Evolutionary conservation across 225 moss, liverwort and hornwort genomes (phyloP).

Genomic region (Polytrichum formosum): DNA sequence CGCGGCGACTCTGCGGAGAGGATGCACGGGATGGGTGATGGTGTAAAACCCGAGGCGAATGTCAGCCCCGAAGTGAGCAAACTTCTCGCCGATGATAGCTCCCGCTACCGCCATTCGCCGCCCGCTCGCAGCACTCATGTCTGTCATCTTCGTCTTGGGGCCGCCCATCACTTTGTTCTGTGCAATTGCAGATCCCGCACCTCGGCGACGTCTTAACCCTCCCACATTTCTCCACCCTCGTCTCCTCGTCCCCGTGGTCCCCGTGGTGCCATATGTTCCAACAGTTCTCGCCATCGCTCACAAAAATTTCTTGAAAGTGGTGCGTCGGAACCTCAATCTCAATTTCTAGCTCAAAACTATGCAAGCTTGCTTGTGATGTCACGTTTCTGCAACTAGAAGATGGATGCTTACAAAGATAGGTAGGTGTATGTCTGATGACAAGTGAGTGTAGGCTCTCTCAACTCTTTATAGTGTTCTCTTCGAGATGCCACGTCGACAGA

Average conservation of each 20-base stretch:
- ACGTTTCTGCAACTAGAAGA: too few relatives aligned
- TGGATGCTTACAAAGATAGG: too few relatives aligned
- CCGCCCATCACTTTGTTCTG: conserved; percentile 39
- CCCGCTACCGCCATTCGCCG: conserved; percentile 53
- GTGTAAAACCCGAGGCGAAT: conserved; percentile 46
- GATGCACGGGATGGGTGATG: conserved; percentile 60
- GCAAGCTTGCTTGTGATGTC: too few relatives aligned
- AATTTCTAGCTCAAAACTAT: too few relatives aligned
- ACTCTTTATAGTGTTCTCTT: too few relatives aligned
- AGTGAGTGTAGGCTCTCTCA: too few relatives aligned
- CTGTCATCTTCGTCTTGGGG: conserved; percentile 27
- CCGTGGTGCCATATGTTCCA: neutral
- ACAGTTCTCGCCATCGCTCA: neutral
- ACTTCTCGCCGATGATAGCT: conserved; percentile 52
- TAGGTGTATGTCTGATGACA: too few relatives aligned
- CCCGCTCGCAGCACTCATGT: conserved; percentile 51
- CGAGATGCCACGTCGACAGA: too few relatives aligned
- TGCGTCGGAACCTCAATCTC: too few relatives aligned
- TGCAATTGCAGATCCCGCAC: conserved; percentile 30
- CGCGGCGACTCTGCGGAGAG: conserved; percentile 62
- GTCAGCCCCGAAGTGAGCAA: conserved; percentile 37
- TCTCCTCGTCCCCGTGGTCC: conserved; percentile 5
- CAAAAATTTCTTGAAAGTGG: too few relatives aligned
- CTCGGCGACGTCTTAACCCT: conserved; percentile 8
- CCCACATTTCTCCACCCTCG: conserved; percentile 21